Evolutionary conservation across 2,329 filamentous ascomycete species (phyloP), one percentile per base, ranked within the genome.

Genomic region (Colletotrichum tabaci): DNA sequence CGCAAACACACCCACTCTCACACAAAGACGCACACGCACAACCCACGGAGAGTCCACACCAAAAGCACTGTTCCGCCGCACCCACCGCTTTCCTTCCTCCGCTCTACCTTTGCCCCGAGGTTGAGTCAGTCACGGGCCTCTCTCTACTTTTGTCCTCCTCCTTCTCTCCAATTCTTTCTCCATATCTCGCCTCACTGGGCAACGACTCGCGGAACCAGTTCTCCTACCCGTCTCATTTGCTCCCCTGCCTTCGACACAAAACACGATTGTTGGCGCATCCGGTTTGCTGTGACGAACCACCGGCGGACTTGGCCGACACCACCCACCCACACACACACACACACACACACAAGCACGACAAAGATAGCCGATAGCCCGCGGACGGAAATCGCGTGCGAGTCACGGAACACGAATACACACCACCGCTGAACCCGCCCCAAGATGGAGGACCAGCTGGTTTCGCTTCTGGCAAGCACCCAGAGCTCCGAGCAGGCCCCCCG

Each of bases 381-480:
- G 47, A 49, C 35, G 5, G 30, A 52, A 18, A 42, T n/a, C 47
- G 46, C 60, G 30, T 44, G 40, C 38, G 42, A 13, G 57, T 18
- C 47, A 61, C 57, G 16, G 21, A 40, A 53, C 26, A 64, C 44
- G 46, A 58, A 9, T 38, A 38, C 47, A 49, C 61, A 49, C 42
- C 35, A 10, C 52, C n/a, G 6, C 50, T 15, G 65, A 65, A 57
- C 52, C 42, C 62, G 40, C 26, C 40, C 52, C 40, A 84, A 79
- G 77, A 98, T 98, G 95, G 95, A 98, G 89, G 92, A 97, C 84
- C 92, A 97, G 87, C 90, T 99, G 82, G 91, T 96, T 77, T 91
- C 92, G 82, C 89, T 98, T 81, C 91, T 99, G 75, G 90, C 92
- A 78, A 94, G 95, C 83, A 97, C 95, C 61, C 94, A 97, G 85